Evolutionary conservation across 768 basidiomycete species (phyloP).

Genomic region (Steccherinum ochraceum): DNA sequence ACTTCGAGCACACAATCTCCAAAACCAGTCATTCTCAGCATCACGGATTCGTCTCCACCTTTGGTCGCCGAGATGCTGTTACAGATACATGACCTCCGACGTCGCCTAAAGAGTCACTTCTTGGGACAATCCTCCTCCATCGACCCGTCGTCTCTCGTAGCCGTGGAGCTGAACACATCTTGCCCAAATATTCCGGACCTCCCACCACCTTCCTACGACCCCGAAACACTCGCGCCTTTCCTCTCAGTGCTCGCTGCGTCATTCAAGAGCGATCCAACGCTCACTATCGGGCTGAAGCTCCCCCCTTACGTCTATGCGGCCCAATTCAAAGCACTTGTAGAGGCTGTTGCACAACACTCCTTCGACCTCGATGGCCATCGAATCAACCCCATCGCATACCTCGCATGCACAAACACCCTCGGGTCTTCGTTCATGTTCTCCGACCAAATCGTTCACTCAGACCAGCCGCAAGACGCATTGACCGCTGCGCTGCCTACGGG

Average conservation of each 20-base stretch:
- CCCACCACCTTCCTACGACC: slow-evolving; percentile 64
- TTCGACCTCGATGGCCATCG: slow-evolving; percentile 6
- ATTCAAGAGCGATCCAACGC: slow-evolving; percentile 40
- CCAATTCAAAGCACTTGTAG: slow-evolving; percentile 54
- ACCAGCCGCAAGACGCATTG: slow-evolving; percentile 1
- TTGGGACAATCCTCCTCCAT: slow-evolving; percentile 18
- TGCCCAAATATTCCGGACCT: slow-evolving; percentile 70
- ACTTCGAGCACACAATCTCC: slow-evolving; percentile 21
- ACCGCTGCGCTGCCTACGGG: slow-evolving; percentile 57
- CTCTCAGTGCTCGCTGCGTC: slow-evolving; percentile 48
- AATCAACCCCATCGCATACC: slow-evolving; percentile 55
- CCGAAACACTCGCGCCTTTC: slow-evolving; percentile 43
- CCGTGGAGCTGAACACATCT: slow-evolving; percentile 76
- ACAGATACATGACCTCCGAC: slow-evolving; percentile 56
- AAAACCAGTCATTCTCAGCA: slow-evolving; percentile 76
- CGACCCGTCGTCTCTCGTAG: slow-evolving; percentile 39
- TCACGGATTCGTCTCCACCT: slow-evolving; percentile 54
- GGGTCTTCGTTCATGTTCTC: slow-evolving; percentile 61
- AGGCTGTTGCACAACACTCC: slow-evolving; percentile 37
- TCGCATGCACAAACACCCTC: slow-evolving; percentile 79
- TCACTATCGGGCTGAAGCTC: slow-evolving; percentile 73
- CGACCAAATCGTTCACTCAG: slow-evolving; percentile 35
- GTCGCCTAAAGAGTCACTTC: slow-evolving; percentile 16
- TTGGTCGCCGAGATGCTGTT: slow-evolving; percentile 51
- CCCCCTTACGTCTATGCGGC: slow-evolving; percentile 63